Conservation (phyloP, 1,284 basidiomycete species). For the Rhodotorula sp. region DNA sequence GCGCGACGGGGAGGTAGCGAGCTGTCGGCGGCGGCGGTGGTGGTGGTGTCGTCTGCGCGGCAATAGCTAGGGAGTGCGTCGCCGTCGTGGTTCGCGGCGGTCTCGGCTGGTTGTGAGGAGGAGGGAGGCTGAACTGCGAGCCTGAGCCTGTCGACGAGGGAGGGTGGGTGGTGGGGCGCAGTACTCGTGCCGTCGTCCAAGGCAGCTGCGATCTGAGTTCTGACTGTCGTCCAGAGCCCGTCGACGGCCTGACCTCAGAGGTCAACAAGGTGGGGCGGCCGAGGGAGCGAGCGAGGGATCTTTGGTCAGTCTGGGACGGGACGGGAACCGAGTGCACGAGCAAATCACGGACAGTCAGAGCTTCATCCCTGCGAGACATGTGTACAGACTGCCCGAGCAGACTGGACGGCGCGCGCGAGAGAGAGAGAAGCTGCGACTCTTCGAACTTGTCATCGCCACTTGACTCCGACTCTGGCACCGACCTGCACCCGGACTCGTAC, state of each 20-base stretch:
- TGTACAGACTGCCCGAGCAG: too few relatives aligned
- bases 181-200: neutral
- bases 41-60: neutral
- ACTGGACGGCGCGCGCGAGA: too few relatives aligned
- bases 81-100: neutral
- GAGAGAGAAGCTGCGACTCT: too few relatives aligned
- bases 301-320: neutral
- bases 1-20: slow-evolving; percentile 13
- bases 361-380: neutral
- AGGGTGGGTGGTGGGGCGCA: too few relatives aligned
- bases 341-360: neutral
- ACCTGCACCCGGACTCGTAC: too few relatives aligned
- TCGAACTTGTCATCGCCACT: too few relatives aligned
- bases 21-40: neutral
- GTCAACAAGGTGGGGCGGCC: neutral
- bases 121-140: too few relatives aligned
- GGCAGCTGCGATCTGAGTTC: slow-evolving; percentile 1
- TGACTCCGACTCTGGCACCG: too few relatives aligned
- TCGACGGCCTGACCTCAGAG: slow-evolving; percentile 25
- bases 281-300: too few relatives aligned
- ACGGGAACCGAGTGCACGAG: too few relatives aligned
- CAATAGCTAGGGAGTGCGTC: slow-evolving; percentile 29
- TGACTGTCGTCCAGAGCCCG: slow-evolving; percentile 7
- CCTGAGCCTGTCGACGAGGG: too few relatives aligned
- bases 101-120: too few relatives aligned